Base-by-base conservation (phyloP, 169 alveolate genomes). In the Cardiosporidium cionae region DNA sequence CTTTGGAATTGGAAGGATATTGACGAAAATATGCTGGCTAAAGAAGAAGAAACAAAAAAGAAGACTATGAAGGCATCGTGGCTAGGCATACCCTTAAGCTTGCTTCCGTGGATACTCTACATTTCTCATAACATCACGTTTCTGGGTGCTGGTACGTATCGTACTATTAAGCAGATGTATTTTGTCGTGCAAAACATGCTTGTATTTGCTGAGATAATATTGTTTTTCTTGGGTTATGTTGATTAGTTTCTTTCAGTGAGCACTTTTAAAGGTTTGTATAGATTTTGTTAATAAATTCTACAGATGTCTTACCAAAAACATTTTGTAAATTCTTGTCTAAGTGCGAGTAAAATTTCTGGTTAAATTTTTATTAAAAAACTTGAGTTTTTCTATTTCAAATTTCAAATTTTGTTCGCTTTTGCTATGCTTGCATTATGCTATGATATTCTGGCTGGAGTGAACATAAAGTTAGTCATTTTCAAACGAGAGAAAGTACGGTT, bases 71-170 rank as follows among this genome's bases (percentile, higher is more conserved):
- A 27, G 36, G 72, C 1, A 22, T 16, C 16, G 27, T 16, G 16
- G n/a, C n/a, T 7, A 7, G 68, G 28, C 31, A 5, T 2, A 28
- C 62, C 31, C 7, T 65, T 44, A 44, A n/a, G 58, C 27, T 16
- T n/a, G 58, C 62, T 71, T 9, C 78, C 78, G n/a, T 71, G 78
- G 78, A 34, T 71, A 63, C 29, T 71, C 22, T 71, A 37, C 53
- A n/a, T 63, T 7, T 53, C 78, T 1, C 78, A 71, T 32, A 37
- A 3, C 9, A 29, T 71, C 16, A 71, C 78, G 27, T 71, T 71
- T n/a, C 25, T 36, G 9, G 78, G 78, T 3, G 78, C 78, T 2
- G 78, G 78, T 71, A 28, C 29, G 70, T 1, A 3, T 5, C 4
- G 62, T 16, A 28, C 7, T 9, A 6, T 29, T 58, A 58, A 4